These are phyloP conservation scores for Fusarium keratoplasticum DNA, from an alignment of 2,329 filamentous ascomycete species.

Conservation along the genomic window DNA sequence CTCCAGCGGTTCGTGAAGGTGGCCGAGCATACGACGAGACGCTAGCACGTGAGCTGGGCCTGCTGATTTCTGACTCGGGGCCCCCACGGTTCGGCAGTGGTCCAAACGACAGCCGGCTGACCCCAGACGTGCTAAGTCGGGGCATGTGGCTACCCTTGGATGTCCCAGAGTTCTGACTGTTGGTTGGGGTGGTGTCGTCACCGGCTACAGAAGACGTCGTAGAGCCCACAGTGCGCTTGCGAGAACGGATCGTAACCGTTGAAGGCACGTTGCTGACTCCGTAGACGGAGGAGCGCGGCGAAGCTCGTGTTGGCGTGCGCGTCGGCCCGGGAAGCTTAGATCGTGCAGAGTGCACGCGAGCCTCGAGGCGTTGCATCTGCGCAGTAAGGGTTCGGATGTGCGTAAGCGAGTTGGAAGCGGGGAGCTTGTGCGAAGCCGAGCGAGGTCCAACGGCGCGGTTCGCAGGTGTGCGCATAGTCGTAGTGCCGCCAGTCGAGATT, in stretches of 20 bases:
- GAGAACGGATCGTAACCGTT: constrained; percentile 73
- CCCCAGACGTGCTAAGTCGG: constrained; percentile 70
- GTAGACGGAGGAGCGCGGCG: constrained; percentile 70
- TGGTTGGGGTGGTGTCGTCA: constrained; percentile 64
- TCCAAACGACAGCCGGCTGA: constrained; percentile 73
- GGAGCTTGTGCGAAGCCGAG: constrained; percentile 61
- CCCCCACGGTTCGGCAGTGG: constrained; percentile 66
- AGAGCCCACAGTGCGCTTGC: constrained; percentile 74
- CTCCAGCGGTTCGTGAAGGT: constrained; percentile 59
- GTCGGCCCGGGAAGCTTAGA: constrained; percentile 90
- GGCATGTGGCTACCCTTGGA: constrained; percentile 63
- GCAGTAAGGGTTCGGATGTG: constrained; percentile 95
- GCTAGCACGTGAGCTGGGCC: constrained; percentile 81
- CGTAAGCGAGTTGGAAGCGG: constrained; percentile 78
- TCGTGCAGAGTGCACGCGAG: constrained; percentile 88
- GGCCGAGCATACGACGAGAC: constrained; percentile 66
- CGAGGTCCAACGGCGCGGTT: constrained; percentile 67
- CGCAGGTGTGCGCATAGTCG: constrained; percentile 60
- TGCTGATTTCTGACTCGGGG: constrained; percentile 59
- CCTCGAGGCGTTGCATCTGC: constrained; percentile 97
- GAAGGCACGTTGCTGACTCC: constrained; percentile 61
- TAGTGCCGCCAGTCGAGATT: constrained; percentile 59
- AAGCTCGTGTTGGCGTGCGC: constrained; percentile 80
- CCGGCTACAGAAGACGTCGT: constrained; percentile 61
- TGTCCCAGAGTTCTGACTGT: constrained; percentile 51